Percentiles rank a stretch among this genome's conserved stretches.
phyloP scores from a whole-genome alignment of 768 basidiomycete genomes.

The Mycena metata region DNA sequence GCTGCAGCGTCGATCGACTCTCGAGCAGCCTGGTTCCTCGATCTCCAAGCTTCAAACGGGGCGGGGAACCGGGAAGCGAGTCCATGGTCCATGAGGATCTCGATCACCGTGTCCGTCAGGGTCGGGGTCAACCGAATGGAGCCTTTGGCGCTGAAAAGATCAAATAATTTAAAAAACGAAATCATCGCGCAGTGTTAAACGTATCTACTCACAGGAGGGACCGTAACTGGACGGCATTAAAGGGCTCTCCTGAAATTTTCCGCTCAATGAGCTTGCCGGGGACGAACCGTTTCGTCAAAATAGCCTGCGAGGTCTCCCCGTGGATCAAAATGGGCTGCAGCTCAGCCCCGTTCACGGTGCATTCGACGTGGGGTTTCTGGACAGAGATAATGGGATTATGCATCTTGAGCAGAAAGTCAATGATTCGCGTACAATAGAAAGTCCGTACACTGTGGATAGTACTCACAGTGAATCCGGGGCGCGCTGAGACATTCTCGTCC shows the following conservation, averaged over 20 bases:
- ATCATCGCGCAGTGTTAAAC: not conserved
- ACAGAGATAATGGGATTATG: constrained; percentile 31
- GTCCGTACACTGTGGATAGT: too few species aligned
- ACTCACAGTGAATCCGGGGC: constrained; percentile 62
- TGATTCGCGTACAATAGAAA: not conserved
- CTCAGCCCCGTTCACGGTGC: constrained; percentile 12
- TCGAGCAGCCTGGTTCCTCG: constrained; percentile 26
- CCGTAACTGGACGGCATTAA: constrained; percentile 35
- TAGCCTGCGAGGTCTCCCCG: constrained; percentile 58
- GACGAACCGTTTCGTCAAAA: constrained; percentile 50
- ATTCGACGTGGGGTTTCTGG: constrained; percentile 24
- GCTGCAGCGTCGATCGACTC: not conserved
- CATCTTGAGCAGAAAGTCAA: not conserved
- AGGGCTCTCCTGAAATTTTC: not conserved
- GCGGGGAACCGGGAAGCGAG: constrained; percentile 44
- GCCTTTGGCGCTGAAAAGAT: constrained; percentile 40
- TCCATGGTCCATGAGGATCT: constrained; percentile 46
- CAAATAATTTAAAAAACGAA: too few species aligned
- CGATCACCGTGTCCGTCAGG: constrained; percentile 43
- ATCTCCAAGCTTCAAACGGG: constrained; percentile 43
- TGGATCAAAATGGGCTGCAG: constrained; percentile 49
- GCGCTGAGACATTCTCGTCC: constrained; percentile 61
- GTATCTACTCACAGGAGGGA: constrained; percentile 39
- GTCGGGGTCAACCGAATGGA: constrained; percentile 41
- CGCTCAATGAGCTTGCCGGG: constrained; percentile 23